Evolutionary conservation across 345 rosid genomes (phyloP).

Genomic region (Euphorbia pulcherrima): DNA sequence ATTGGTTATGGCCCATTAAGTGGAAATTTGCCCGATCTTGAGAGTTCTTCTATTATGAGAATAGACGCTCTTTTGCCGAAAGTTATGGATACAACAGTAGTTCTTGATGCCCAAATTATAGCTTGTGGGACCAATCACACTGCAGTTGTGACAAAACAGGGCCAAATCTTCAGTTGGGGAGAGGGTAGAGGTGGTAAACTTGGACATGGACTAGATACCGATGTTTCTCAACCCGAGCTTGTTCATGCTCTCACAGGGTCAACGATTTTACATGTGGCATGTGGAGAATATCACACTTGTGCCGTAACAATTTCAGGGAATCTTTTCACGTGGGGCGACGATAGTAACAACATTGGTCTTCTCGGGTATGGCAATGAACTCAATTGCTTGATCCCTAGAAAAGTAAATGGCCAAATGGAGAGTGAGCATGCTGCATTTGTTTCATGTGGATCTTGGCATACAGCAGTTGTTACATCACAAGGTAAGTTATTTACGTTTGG

Average conservation of each 20-base stretch:
- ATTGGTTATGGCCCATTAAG: constrained; percentile 52
- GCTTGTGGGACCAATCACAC: constrained; percentile 87
- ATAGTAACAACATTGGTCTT: constrained; percentile 52
- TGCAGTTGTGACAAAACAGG: constrained; percentile 62
- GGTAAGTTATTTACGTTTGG: constrained; percentile 87
- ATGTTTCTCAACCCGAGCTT: constrained; percentile 61
- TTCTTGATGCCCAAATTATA: constrained; percentile 60
- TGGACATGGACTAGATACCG: constrained; percentile 67
- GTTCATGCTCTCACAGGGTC: constrained; percentile 53
- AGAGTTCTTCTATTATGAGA: constrained; percentile 26
- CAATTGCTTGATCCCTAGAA: constrained; percentile 74
- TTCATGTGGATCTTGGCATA: constrained; percentile 91
- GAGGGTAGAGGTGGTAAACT: constrained; percentile 79
- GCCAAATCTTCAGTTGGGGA: constrained; percentile 89
- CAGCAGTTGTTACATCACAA: constrained; percentile 60
- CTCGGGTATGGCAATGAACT: constrained; percentile 78
- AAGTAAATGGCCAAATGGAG: constrained; percentile 53
- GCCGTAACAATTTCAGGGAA: constrained; percentile 70
- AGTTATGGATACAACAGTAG: constrained; percentile 58
- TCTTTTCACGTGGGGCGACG: constrained; percentile 91
- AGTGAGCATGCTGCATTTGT: constrained; percentile 45
- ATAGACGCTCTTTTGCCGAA: constrained; percentile 65
- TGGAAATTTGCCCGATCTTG: constrained; percentile 37
- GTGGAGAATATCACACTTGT: constrained; percentile 85
- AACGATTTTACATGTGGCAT: constrained; percentile 61